These are phyloP conservation scores for Heliosperma pusillum DNA, from an alignment of 148 eudicot genomes.

Conservation along the genomic window DNA sequence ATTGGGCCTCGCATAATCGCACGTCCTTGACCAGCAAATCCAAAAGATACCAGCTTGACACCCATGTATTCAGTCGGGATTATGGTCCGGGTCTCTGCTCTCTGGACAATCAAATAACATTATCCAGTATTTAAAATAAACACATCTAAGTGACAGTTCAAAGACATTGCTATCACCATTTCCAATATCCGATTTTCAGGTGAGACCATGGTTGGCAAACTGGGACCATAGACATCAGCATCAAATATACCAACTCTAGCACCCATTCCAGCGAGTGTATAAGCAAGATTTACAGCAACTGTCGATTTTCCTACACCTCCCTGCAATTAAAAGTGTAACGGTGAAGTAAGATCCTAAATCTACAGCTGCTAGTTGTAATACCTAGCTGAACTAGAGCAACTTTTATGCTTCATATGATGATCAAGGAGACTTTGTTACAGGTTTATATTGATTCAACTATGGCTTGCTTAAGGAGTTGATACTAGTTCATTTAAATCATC, in stretches of 20 bases:
- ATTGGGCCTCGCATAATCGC: conserved; percentile 99
- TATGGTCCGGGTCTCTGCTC: conserved; percentile 81
- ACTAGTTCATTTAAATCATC: not conserved
- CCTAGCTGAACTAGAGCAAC: not conserved
- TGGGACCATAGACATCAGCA: conserved; percentile 99
- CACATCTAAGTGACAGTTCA: not conserved
- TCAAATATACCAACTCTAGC: conserved; percentile 99
- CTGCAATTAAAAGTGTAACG: conserved; percentile 32
- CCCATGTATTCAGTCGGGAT: conserved; percentile 97
- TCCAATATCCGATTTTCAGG: conserved; percentile 85
- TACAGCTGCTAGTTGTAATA: not conserved
- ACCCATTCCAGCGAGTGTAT: conserved; percentile 97
- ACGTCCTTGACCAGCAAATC: conserved; percentile 99
- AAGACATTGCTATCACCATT: conserved; percentile 55
- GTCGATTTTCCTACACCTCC: conserved; percentile 99
- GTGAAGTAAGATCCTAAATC: conserved; percentile 1
- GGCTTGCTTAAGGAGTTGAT: not conserved
- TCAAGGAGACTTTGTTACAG: not conserved
- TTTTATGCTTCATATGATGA: not conserved
- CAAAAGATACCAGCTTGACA: conserved; percentile 90
- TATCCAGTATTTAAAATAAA: conserved; percentile 15
- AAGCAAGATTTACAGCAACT: conserved; percentile 92
- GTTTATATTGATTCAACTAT: not conserved
- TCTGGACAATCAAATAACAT: conserved; percentile 39
- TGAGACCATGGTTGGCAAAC: conserved; percentile 98